These are phyloP conservation scores for Escovopsis weberi DNA, from an alignment of 2,329 filamentous ascomycete genomes.

Conservation along the genomic window DNA sequence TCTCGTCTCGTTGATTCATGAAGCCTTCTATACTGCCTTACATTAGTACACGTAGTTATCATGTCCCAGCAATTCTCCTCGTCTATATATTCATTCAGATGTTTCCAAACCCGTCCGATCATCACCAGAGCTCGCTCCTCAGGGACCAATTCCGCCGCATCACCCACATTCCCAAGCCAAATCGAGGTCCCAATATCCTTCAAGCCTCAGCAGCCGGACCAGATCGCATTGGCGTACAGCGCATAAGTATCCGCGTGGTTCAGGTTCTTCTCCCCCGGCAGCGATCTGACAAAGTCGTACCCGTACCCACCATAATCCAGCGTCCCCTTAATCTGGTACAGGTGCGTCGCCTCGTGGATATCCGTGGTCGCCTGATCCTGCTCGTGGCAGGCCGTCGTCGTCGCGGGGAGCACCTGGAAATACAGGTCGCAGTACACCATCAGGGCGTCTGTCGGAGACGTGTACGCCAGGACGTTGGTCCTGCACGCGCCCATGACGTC, in stretches of 20 bases:
- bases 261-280: slow-evolving; percentile 36
- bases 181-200: too few species aligned
- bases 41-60: too few species aligned
- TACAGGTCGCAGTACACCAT: slow-evolving; percentile 49
- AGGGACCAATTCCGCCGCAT: too few species aligned
- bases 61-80: too few species aligned
- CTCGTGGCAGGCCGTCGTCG: slow-evolving; percentile 38
- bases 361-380: slow-evolving; percentile 53
- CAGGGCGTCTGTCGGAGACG: slow-evolving; percentile 35
- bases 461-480: slow-evolving; percentile 44
- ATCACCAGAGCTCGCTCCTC: too few species aligned
- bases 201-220: slow-evolving; percentile 21
- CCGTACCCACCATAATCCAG: slow-evolving; percentile 44
- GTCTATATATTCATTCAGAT: too few species aligned
- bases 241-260: slow-evolving; percentile 49
- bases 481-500: slow-evolving; percentile 40
- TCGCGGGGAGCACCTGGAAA: slow-evolving; percentile 37
- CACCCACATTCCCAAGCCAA: too few species aligned
- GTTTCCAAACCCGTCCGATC: too few species aligned
- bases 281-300: slow-evolving; percentile 32
- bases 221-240: slow-evolving; percentile 24
- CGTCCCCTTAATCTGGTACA: slow-evolving; percentile 42
- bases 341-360: slow-evolving; percentile 52
- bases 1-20: too few species aligned
- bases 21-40: too few species aligned